A percentile compares a stretch with the other conserved stretches of the same genome.
These are phyloP conservation scores for Geranomyces variabilis DNA, from an alignment of 192 early-diverging fungal species.

Conservation along the genomic window DNA sequence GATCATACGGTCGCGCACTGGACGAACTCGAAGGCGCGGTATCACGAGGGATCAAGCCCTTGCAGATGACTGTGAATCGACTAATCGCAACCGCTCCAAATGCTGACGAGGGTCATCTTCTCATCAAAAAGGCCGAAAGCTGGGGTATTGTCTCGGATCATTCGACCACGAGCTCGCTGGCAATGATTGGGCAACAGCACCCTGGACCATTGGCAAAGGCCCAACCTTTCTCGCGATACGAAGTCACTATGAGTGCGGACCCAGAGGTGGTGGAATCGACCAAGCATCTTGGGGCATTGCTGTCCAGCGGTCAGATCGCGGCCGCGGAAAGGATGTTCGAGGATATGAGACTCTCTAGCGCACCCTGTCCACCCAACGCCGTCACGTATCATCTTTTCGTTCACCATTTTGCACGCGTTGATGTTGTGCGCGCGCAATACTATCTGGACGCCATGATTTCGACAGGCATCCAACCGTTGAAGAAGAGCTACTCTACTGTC, in stretches of 20 bases:
- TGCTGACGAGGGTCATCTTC: not conserved
- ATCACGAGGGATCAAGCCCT: not conserved
- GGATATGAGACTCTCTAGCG: not conserved
- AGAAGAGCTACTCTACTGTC: not conserved
- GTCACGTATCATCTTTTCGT: conserved; percentile 17
- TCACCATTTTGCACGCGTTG: conserved; percentile 3
- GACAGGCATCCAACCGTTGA: not conserved
- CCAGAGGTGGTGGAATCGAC: conserved; percentile 4
- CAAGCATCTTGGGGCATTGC: not conserved
- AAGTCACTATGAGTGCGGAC: too few relatives aligned
- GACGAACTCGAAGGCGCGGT: not conserved
- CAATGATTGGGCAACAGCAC: not conserved
- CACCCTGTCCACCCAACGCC: not conserved
- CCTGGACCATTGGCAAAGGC: not conserved
- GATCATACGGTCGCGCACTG: not conserved
- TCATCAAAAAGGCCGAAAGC: not conserved
- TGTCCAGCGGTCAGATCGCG: not conserved
- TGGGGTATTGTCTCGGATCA: not conserved
- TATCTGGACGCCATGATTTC: conserved; percentile 1
- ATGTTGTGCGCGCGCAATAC: not conserved
- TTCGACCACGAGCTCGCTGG: not conserved
- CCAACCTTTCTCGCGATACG: not conserved
- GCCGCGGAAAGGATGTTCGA: conserved; percentile 10
- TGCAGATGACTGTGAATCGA: conserved; percentile 1
- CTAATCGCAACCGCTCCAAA: not conserved